A percentile compares a stretch with the other conserved stretches of the same genome.
These are phyloP conservation scores for Monilinia laxa DNA, from an alignment of 2,329 filamentous ascomycete species.

Conservation along the genomic window DNA sequence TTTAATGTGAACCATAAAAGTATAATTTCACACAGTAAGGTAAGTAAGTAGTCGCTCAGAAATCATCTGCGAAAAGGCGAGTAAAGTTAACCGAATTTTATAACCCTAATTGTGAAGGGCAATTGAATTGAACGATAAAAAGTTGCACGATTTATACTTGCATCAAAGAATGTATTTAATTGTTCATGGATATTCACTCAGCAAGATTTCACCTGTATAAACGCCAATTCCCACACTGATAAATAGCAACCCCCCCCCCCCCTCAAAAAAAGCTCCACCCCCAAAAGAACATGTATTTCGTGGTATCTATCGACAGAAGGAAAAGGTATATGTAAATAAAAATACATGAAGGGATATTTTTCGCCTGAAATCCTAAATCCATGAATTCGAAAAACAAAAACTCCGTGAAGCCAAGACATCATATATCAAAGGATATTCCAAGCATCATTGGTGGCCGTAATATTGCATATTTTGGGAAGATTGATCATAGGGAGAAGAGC, in stretches of 20 bases:
- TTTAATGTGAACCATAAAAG: neutral
- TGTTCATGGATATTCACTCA: neutral
- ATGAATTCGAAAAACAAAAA: slow-evolving; percentile 4
- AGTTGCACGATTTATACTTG: neutral
- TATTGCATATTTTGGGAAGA: slow-evolving; percentile 32
- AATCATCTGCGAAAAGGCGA: neutral
- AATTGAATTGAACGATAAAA: neutral
- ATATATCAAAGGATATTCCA: slow-evolving; percentile 16
- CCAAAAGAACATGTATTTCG: slow-evolving; percentile 25
- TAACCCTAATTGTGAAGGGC: neutral
- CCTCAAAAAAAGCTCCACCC: neutral
- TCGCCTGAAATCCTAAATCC: neutral
- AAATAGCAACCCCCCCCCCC: slow-evolving; percentile 4
- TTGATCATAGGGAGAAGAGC: slow-evolving; percentile 35
- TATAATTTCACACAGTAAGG: neutral
- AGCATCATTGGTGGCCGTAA: slow-evolving; percentile 30
- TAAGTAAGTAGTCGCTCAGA: too few relatives aligned
- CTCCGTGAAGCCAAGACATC: neutral
- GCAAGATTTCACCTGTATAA: neutral
- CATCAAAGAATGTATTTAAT: neutral
- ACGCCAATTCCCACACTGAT: neutral
- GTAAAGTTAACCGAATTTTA: neutral
- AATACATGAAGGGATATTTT: neutral
- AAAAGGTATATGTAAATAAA: slow-evolving; percentile 23
- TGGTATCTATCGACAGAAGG: slow-evolving; percentile 36